Conservation (phyloP, 148 eudicot genomes). For the Heliamphora exappendiculata region DNA sequence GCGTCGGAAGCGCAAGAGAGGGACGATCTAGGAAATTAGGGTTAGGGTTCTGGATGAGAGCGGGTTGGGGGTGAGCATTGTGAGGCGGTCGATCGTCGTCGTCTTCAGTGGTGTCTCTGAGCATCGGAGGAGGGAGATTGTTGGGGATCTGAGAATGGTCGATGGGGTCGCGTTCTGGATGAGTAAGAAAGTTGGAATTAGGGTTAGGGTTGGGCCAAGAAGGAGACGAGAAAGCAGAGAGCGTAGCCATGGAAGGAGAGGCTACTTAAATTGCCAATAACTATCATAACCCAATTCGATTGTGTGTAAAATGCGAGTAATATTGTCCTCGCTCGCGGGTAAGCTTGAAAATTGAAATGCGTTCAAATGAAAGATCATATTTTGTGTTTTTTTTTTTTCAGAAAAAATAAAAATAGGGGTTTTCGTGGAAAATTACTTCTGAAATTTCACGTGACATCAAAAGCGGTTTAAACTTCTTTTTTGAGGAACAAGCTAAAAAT, state of each 20-base stretch:
- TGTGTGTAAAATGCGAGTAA: too few relatives aligned
- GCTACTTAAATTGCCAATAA: too few relatives aligned
- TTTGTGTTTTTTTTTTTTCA: too few relatives aligned
- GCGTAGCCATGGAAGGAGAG: slow-evolving; percentile 25
- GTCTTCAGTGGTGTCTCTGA: slow-evolving; percentile 10
- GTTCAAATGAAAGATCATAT: too few relatives aligned
- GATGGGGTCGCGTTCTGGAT: not conserved
- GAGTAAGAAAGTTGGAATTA: slow-evolving; percentile 19
- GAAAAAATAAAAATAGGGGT: too few relatives aligned
- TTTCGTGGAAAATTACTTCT: too few relatives aligned
- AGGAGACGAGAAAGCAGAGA: slow-evolving; percentile 24
- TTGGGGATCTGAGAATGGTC: slow-evolving; percentile 11
- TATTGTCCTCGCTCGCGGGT: too few relatives aligned
- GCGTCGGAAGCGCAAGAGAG: slow-evolving; percentile 21
- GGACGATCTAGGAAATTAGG: slow-evolving; percentile 13
- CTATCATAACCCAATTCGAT: too few relatives aligned
- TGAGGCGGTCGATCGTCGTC: slow-evolving; percentile 17
- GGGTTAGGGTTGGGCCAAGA: slow-evolving; percentile 29
- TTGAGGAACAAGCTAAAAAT: too few relatives aligned
- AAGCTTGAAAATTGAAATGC: too few relatives aligned
- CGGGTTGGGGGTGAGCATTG: slow-evolving; percentile 9
- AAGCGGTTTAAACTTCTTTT: too few relatives aligned
- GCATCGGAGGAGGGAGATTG: slow-evolving; percentile 22
- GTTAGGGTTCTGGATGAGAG: slow-evolving; percentile 26
- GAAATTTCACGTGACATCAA: too few relatives aligned